phyloP scores from a whole-genome alignment of 768 basidiomycete species.

The Multifurca ochricompacta region DNA sequence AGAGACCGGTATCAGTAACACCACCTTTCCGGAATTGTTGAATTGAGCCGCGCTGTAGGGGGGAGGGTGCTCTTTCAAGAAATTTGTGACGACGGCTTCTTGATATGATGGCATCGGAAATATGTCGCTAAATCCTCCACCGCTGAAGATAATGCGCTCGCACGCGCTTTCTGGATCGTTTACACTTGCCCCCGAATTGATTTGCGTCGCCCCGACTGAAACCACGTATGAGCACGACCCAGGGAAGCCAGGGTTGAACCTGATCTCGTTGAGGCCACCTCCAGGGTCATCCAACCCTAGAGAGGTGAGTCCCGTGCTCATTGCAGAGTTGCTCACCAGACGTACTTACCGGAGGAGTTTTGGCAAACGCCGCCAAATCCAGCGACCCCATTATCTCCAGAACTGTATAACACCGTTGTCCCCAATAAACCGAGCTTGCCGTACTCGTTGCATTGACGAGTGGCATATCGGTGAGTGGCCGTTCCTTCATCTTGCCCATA shows the following conservation, averaged over 20 bases:
- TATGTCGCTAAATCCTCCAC: conserved; percentile 37
- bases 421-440: conserved; percentile 39
- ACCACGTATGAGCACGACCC: conserved; percentile 37
- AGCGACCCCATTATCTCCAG: conserved; percentile 41
- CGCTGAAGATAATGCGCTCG: conserved; percentile 31
- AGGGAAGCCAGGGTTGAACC: conserved; percentile 39
- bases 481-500: conserved; percentile 31
- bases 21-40: conserved; percentile 30
- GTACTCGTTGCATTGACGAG: conserved; percentile 39
- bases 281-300: background rate
- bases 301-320: background rate
- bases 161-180: conserved; percentile 34
- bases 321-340: background rate
- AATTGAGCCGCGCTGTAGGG: conserved; percentile 28
- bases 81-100: conserved; percentile 24
- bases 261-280: conserved; percentile 24
- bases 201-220: conserved; percentile 32
- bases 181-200: conserved; percentile 28
- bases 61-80: conserved; percentile 29
- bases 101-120: conserved; percentile 34
- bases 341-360: conserved; percentile 24
- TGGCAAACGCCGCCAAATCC: conserved; percentile 30
- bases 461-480: conserved; percentile 30
- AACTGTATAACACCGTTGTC: conserved; percentile 36
- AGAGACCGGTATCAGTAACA: background rate